Percentiles rank a stretch among this genome's conserved stretches.
Conservation (phyloP, 2,329 filamentous ascomycete genomes). For the Claviceps monticola region DNA sequence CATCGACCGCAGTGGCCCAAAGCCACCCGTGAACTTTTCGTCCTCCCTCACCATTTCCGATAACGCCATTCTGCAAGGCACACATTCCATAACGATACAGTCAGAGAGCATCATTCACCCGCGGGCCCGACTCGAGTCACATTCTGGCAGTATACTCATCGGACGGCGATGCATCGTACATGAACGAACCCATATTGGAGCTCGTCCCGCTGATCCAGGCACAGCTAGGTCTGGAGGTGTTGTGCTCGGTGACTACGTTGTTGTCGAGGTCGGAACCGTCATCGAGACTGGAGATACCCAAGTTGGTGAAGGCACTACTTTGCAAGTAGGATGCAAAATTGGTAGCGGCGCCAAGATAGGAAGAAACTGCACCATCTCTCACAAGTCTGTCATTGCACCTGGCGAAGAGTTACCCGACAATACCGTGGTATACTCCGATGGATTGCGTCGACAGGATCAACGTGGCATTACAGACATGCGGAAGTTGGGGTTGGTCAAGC, state of each 20-base stretch:
- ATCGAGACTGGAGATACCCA: constrained; percentile 50
- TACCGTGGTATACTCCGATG: constrained; percentile 56
- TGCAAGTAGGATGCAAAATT: constrained; percentile 47
- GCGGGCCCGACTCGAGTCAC: constrained; percentile 64
- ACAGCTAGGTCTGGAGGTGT: constrained; percentile 31
- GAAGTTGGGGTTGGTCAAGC: constrained; percentile 49
- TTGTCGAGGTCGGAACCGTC: constrained; percentile 43
- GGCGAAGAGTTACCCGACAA: constrained; percentile 48
- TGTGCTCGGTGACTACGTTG: constrained; percentile 44
- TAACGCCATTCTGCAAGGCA: constrained; percentile 51
- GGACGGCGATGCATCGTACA: constrained; percentile 72
- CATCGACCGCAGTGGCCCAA: constrained; percentile 38
- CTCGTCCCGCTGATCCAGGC: constrained; percentile 16
- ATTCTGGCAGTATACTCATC: constrained; percentile 63
- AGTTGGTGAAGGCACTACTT: constrained; percentile 44
- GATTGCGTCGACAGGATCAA: constrained; percentile 41
- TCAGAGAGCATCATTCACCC: constrained; percentile 77
- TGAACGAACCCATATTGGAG: constrained; percentile 50
- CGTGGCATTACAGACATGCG: constrained; percentile 49
- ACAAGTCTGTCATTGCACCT: constrained; percentile 44
- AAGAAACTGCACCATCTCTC: constrained; percentile 58
- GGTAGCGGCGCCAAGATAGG: constrained; percentile 48
- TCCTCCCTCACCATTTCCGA: constrained; percentile 48
- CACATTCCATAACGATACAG: constrained; percentile 64
- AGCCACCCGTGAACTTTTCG: constrained; percentile 48